A percentile compares a stretch with the other conserved stretches of the same genome.
These are phyloP conservation scores for Thelonectria discophora DNA, from an alignment of 2,329 filamentous ascomycete species.

Conservation along the genomic window DNA sequence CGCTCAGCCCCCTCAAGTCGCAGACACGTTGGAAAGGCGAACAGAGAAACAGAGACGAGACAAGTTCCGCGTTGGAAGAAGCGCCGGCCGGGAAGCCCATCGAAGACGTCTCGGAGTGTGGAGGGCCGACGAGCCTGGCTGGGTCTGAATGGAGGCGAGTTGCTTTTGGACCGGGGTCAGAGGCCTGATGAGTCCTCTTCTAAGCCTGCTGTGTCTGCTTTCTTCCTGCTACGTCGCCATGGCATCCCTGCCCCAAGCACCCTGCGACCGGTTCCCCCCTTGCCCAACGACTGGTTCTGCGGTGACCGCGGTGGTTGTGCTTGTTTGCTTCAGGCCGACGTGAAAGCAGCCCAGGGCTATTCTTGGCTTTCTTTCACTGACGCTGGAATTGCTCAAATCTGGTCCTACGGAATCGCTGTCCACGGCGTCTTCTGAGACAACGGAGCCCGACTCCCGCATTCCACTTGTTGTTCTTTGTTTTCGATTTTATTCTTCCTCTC, in stretches of 20 bases:
- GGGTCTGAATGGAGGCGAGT: slow-evolving; percentile 23
- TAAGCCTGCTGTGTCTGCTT: slow-evolving; percentile 22
- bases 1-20: slow-evolving; percentile 26
- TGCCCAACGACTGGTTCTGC: slow-evolving; percentile 32
- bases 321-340: slow-evolving; percentile 21
- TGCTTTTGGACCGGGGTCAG: slow-evolving; percentile 35
- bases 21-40: slow-evolving; percentile 33
- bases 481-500: too few relatives aligned
- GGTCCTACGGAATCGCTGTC: neutral
- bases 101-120: slow-evolving; percentile 45
- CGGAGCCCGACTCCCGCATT: slow-evolving; percentile 4
- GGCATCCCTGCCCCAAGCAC: slow-evolving; percentile 18
- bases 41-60: slow-evolving; percentile 33
- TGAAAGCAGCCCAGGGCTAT: slow-evolving; percentile 1
- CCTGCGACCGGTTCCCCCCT: neutral
- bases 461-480: neutral
- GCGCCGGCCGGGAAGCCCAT: slow-evolving; percentile 43
- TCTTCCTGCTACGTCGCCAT: neutral
- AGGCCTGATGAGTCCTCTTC: slow-evolving; percentile 34
- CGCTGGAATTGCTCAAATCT: neutral
- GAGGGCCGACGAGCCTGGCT: slow-evolving; percentile 31
- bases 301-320: slow-evolving; percentile 40
- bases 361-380: neutral
- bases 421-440: neutral
- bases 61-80: slow-evolving; percentile 36